Conservation (phyloP, 2,329 filamentous ascomycete species). For the Claviceps sp. region DNA sequence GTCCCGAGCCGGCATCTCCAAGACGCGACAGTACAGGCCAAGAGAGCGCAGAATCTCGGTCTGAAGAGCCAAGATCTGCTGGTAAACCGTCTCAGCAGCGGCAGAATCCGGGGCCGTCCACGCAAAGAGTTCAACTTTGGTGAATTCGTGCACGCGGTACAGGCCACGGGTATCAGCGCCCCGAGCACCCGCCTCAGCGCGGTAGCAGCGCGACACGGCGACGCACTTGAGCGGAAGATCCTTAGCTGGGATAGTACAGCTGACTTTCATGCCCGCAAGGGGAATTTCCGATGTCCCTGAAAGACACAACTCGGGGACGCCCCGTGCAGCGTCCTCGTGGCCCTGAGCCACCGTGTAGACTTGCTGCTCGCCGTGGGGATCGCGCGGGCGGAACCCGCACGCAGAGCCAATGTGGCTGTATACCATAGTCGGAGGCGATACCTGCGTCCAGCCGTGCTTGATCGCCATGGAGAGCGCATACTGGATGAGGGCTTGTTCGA, state of each 20-base stretch:
- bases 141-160: conserved; percentile 96
- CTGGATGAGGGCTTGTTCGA: conserved; percentile 89
- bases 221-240: conserved; percentile 68
- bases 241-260: conserved; percentile 47
- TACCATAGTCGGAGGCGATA: conserved; percentile 78
- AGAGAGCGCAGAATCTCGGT: conserved; percentile 67
- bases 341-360: conserved; percentile 66
- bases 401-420: conserved; percentile 83
- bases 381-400: conserved; percentile 88
- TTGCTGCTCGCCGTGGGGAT: conserved; percentile 82
- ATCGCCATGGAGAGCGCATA: conserved; percentile 68
- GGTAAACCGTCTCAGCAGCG: conserved; percentile 48
- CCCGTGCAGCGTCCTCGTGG: conserved; percentile 39
- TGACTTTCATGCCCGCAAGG: conserved; percentile 79
- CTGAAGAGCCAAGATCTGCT: conserved; percentile 80
- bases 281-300: conserved; percentile 91
- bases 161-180: conserved; percentile 87
- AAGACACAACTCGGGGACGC: conserved; percentile 59
- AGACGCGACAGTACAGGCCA: conserved; percentile 70
- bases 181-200: conserved; percentile 83
- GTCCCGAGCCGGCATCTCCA: conserved; percentile 85
- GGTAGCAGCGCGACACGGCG: conserved; percentile 83
- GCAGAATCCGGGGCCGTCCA: conserved; percentile 56
- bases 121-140: conserved; percentile 94
- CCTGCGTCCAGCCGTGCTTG: conserved; percentile 62